phyloP scores from a whole-genome alignment of 2,329 filamentous ascomycete species.

The Teratosphaeria gauchensis region DNA sequence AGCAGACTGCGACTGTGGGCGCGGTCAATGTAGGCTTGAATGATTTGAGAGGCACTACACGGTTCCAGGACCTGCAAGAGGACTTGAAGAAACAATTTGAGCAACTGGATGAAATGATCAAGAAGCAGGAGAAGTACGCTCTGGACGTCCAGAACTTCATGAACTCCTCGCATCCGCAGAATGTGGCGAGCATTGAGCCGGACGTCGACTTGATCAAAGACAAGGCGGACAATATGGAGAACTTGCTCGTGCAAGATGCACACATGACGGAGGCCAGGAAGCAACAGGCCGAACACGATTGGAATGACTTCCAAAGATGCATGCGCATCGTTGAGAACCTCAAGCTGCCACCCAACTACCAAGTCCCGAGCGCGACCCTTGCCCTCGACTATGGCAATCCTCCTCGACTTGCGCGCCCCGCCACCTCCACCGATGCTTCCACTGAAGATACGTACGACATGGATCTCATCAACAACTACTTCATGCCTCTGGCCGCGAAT shows the following conservation, averaged over 20 bases:
- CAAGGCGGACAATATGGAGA: constrained; percentile 54
- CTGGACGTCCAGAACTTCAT: constrained; percentile 63
- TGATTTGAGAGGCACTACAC: constrained; percentile 75
- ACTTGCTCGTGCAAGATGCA: constrained; percentile 54
- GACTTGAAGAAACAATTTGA: constrained; percentile 71
- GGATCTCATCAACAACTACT: constrained; percentile 38
- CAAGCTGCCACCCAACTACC: constrained; percentile 57
- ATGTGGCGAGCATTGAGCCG: constrained; percentile 54
- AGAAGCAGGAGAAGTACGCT: constrained; percentile 65
- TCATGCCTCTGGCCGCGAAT: constrained; percentile 31
- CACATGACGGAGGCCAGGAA: constrained; percentile 49
- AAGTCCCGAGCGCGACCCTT: constrained; percentile 18
- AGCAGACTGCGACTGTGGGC: constrained; percentile 41
- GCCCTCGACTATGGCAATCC: background rate
- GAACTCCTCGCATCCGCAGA: constrained; percentile 47
- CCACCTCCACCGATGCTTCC: constrained; percentile 4
- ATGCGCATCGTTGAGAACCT: constrained; percentile 68
- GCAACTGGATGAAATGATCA: constrained; percentile 68
- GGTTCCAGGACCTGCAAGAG: constrained; percentile 82
- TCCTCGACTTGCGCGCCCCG: background rate
- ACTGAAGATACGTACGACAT: constrained; percentile 29
- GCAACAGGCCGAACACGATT: constrained; percentile 53
- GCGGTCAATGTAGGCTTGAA: constrained; percentile 70
- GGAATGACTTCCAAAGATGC: constrained; percentile 58
- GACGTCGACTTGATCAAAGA: constrained; percentile 56